Evolutionary conservation across 2,329 filamentous ascomycete species (phyloP), one percentile per base, ranked within the genome.

Genomic region (Whalleya microplaca): DNA sequence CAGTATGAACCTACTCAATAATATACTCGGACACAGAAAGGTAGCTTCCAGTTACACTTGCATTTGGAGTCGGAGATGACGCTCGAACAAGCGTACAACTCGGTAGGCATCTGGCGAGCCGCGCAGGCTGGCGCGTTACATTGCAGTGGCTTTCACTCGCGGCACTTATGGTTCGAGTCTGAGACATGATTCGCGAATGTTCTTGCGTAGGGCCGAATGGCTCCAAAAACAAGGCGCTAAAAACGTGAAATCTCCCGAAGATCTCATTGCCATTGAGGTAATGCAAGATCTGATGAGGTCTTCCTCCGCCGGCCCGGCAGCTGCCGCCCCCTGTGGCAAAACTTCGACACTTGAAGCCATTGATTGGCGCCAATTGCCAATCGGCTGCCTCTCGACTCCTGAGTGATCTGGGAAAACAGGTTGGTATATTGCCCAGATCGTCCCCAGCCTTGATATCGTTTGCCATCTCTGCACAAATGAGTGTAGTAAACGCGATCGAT

Each of bases 141-240:
- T 47, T 58, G 52, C 58, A 58, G 60, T 53, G 58, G 52, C 55
- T 56, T 54, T 58, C 21, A 58, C 58, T 63, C 58, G 58, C 57
- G 58, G 57, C 58, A 61, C 40, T 61, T 51, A 53, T 58, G 50
- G 60, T 63, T 58, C 57, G 58, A 56, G 41, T 55, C 53, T 65
- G 66, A 68, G 59, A 66, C 66, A 66, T 60, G 60, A 66, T 66
- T 62, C 56, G 62, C 52, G 57, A 53, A 48, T 37, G 21, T 49
- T 55, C 51, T 55, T 53, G 53, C 62, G 64, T 66, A 68, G 66
- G 66, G 63, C 66, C 66, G 66, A 68, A 68, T 66, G 43, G 59
- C 58, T 52, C 14, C 14, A 55, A 58, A 58, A 59, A 53, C 44
- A 48, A 48, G 62, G 60, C 64, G 59, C 65, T 64, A 63, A 61